Conservation (phyloP, 257 asterid species). For the Solanum neorickii region DNA sequence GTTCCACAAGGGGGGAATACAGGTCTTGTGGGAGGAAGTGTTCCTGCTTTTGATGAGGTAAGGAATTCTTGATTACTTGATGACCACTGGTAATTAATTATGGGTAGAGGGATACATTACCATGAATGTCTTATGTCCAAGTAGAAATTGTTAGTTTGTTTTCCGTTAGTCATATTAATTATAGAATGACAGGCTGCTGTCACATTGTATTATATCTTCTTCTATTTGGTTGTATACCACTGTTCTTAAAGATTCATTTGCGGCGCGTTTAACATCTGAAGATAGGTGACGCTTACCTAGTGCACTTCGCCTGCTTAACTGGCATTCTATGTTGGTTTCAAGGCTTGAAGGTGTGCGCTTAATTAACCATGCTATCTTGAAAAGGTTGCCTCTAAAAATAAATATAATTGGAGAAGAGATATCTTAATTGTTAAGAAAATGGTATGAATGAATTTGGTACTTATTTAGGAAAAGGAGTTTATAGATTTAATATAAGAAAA, state of each 20-base stretch:
- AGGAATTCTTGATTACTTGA: neutral
- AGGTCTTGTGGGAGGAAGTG: conserved; percentile 98
- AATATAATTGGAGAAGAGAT: neutral
- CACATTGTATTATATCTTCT: neutral
- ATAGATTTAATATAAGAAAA: neutral
- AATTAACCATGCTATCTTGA: neutral
- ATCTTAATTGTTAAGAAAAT: neutral
- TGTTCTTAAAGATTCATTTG: neutral
- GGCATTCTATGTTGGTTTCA: neutral
- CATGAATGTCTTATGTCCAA: neutral
- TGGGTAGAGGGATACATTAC: neutral
- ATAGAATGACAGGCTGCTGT: neutral
- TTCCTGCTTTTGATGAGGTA: conserved; percentile 97
- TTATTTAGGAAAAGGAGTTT: neutral
- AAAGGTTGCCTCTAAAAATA: neutral
- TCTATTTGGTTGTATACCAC: neutral
- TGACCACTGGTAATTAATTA: neutral
- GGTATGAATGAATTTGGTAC: neutral
- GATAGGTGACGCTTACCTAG: neutral
- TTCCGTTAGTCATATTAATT: neutral
- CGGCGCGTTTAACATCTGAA: neutral
- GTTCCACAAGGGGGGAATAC: conserved; percentile 99
- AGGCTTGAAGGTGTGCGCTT: neutral
- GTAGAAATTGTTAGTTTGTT: neutral
- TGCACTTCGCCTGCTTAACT: neutral